Conservation (phyloP, 179 eudicot genomes). For the Silene noctiflora region DNA sequence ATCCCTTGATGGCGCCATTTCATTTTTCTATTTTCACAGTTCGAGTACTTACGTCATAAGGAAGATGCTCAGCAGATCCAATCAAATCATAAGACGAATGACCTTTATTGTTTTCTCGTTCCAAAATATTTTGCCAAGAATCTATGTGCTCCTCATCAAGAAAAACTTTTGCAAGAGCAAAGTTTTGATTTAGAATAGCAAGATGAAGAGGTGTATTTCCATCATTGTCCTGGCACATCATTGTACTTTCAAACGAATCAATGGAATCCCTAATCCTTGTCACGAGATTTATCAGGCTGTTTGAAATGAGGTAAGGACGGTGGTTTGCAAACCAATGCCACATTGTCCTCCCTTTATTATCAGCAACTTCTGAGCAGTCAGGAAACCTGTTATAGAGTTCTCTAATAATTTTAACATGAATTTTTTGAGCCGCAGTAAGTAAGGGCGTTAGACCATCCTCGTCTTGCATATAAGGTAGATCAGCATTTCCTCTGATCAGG, state of each 20-base stretch:
- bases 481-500: neutral
- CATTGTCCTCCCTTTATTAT: slow-evolving; percentile 7
- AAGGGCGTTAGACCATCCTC: slow-evolving; percentile 8
- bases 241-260: too few relatives aligned
- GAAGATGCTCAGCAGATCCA: neutral
- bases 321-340: slow-evolving; percentile 1
- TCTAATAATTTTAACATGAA: neutral
- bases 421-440: neutral
- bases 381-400: neutral
- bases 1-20: too few relatives aligned
- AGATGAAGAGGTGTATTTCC: slow-evolving; percentile 24
- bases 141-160: too few relatives aligned
- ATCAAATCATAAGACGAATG: neutral
- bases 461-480: neutral
- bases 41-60: too few relatives aligned
- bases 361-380: neutral
- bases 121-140: too few relatives aligned
- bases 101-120: slow-evolving; percentile 11
- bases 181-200: slow-evolving; percentile 15
- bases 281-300: too few relatives aligned
- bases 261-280: too few relatives aligned
- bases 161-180: slow-evolving; percentile 1
- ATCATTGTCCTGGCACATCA: too few relatives aligned
- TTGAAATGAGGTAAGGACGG: too few relatives aligned
- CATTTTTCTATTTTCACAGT: too few relatives aligned